These are phyloP conservation scores for Nakazawaea holstii DNA, from an alignment of 805 yeast species.

Conservation along the genomic window DNA sequence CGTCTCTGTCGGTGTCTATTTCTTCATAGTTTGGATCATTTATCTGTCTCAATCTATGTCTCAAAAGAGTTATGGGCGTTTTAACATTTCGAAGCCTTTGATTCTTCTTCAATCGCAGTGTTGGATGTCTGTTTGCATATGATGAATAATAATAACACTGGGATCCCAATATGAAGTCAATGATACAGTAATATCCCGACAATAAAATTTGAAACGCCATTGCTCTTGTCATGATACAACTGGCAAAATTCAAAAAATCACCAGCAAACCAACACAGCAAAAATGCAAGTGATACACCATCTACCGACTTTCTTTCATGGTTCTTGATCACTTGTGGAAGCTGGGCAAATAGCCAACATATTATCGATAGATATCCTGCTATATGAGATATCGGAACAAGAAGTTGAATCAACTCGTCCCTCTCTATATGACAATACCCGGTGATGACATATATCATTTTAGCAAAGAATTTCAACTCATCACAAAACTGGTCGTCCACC, in stretches of 20 bases:
- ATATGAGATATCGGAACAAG: slow-evolving; percentile 22
- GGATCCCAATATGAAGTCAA: slow-evolving; percentile 37
- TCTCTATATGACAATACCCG: slow-evolving; percentile 18
- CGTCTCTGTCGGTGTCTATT: slow-evolving; percentile 8
- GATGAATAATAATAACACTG: slow-evolving; percentile 42
- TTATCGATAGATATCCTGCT: slow-evolving; percentile 35
- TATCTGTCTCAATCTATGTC: slow-evolving; percentile 4
- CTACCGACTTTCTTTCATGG: slow-evolving; percentile 54
- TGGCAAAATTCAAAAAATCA: slow-evolving; percentile 47
- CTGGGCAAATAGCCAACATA: slow-evolving; percentile 71
- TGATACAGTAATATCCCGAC: slow-evolving; percentile 42
- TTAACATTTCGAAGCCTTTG: slow-evolving; percentile 1
- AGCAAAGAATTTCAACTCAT: slow-evolving; percentile 17
- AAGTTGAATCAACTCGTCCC: slow-evolving; percentile 14
- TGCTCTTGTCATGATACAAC: slow-evolving; percentile 43
- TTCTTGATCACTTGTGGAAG: slow-evolving; percentile 63
- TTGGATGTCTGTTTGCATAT: slow-evolving; percentile 1
- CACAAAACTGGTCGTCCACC: slow-evolving; percentile 13
- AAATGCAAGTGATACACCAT: slow-evolving; percentile 59
- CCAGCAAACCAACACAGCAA: slow-evolving; percentile 63
- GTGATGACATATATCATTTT: slow-evolving; percentile 18
- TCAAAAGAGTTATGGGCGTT: slow-evolving; percentile 1
- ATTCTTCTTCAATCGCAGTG: slow-evolving; percentile 3
- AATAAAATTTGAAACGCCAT: slow-evolving; percentile 41
- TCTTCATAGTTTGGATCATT: slow-evolving; percentile 2